These are phyloP conservation scores for Antrodiella citrinella DNA, from an alignment of 768 basidiomycete species.

Conservation along the genomic window DNA sequence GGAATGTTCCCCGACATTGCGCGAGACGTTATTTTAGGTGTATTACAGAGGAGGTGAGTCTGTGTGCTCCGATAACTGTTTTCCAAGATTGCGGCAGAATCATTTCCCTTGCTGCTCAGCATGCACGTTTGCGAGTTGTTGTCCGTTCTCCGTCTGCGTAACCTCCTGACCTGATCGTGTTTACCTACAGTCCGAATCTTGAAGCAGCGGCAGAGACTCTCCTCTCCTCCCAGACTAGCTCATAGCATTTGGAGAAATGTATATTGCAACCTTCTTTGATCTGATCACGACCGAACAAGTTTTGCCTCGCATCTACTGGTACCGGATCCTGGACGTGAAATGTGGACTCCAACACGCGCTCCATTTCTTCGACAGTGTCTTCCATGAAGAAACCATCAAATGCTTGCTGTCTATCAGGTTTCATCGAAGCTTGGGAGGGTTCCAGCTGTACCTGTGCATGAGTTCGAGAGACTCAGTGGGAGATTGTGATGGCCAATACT, in stretches of 20 bases:
- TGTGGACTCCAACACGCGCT: too few species aligned
- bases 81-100: neutral
- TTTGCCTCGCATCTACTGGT: too few species aligned
- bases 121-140: constrained; percentile 1
- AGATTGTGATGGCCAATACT: neutral
- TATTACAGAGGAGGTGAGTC: constrained; percentile 75
- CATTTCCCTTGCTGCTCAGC: neutral
- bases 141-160: too few species aligned
- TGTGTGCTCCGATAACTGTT: neutral
- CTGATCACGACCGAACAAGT: too few species aligned
- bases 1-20: constrained; percentile 80
- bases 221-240: constrained; percentile 32
- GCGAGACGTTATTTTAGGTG: constrained; percentile 63
- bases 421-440: neutral
- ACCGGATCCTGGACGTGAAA: too few species aligned
- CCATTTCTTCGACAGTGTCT: too few species aligned
- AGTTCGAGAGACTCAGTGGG: neutral
- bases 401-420: neutral
- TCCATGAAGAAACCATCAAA: too few species aligned
- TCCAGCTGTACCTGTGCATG: neutral
- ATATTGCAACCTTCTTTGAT: too few species aligned
- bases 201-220: constrained; percentile 80
- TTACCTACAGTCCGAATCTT: constrained; percentile 54
- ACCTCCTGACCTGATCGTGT: too few species aligned
- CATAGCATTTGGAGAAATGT: too few species aligned